Evolutionary conservation across 192 early-diverging fungal species (phyloP).

Genomic region (Rhizoclosmatium sp.): DNA sequence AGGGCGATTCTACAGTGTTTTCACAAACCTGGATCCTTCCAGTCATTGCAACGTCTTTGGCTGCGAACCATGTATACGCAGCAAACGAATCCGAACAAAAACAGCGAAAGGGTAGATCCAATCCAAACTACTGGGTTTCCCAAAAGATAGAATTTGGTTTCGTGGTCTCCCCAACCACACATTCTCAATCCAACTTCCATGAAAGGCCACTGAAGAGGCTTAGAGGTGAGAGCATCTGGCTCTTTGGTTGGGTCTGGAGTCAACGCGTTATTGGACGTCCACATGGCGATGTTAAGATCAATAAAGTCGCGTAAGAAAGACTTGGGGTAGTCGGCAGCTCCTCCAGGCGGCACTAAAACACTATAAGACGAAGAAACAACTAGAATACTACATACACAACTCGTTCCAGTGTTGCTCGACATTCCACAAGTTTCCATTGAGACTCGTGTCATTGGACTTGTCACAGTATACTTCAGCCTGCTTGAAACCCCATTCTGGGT

Average conservation of each 20-base stretch:
- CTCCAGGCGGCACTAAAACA: slow-evolving; percentile 75
- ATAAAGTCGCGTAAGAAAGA: slow-evolving; percentile 84
- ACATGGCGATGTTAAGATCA: slow-evolving; percentile 94
- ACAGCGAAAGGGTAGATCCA: slow-evolving; percentile 64
- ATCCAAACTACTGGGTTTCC: slow-evolving; percentile 96
- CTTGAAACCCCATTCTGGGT: slow-evolving; percentile 97
- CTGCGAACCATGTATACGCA: slow-evolving; percentile 67
- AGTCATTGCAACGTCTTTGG: slow-evolving; percentile 70
- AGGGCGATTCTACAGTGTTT: too few species aligned
- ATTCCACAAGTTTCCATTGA: slow-evolving; percentile 84
- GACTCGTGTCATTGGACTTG: slow-evolving; percentile 59
- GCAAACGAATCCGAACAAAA: slow-evolving; percentile 56
- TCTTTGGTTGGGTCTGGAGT: slow-evolving; percentile 93
- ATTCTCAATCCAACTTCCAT: slow-evolving; percentile 89
- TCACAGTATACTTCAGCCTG: slow-evolving; percentile 94
- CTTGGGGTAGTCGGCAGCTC: slow-evolving; percentile 67
- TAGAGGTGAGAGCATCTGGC: slow-evolving; percentile 77
- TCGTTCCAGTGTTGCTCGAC: slow-evolving; percentile 88
- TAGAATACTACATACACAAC: slow-evolving; percentile 55
- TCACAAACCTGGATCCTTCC: slow-evolving; percentile 44
- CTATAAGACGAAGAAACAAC: not conserved
- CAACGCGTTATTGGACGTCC: slow-evolving; percentile 94
- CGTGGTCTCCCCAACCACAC: slow-evolving; percentile 88
- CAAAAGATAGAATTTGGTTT: slow-evolving; percentile 88
- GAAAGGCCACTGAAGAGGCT: slow-evolving; percentile 90